phyloP scores from a whole-genome alignment of 1,139 yeast genomes.

The Geotrichum klebahnii region DNA sequence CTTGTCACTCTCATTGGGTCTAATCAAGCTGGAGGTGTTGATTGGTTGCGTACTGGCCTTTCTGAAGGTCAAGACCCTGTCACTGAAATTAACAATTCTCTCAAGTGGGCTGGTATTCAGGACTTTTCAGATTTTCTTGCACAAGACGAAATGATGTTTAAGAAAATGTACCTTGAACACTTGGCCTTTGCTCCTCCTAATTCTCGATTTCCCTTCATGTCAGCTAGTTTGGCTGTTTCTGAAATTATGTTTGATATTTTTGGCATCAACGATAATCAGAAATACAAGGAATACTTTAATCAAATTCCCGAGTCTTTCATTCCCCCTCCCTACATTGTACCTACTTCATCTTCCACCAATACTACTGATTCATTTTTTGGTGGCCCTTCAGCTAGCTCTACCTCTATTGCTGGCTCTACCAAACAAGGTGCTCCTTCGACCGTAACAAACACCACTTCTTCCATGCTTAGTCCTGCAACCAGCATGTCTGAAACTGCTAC shows the following conservation, averaged over 20 bases:
- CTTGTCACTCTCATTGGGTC: constrained; percentile 30
- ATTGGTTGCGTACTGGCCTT: constrained; percentile 34
- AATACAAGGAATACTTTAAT: constrained; percentile 13
- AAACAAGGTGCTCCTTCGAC: constrained; percentile 2
- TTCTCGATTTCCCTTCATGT: constrained; percentile 40
- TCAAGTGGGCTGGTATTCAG: constrained; percentile 35
- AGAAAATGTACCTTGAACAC: constrained; percentile 34
- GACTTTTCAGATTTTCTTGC: constrained; percentile 35
- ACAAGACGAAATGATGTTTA: constrained; percentile 30
- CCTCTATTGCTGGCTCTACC: constrained; percentile 1
- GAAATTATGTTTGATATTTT: constrained; percentile 38
- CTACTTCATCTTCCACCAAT: constrained; percentile 7
- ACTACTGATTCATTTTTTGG: constrained; percentile 23
- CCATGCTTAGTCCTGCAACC: constrained; percentile 20
- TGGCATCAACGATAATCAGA: constrained; percentile 31
- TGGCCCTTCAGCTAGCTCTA: constrained; percentile 1
- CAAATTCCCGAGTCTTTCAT: constrained; percentile 26
- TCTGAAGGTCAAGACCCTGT: constrained; percentile 27
- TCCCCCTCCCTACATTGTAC: constrained; percentile 27
- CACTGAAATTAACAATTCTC: constrained; percentile 28
- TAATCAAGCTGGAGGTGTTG: constrained; percentile 24
- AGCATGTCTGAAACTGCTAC: constrained; percentile 18
- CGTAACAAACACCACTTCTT: constrained; percentile 10
- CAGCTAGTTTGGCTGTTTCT: constrained; percentile 37
- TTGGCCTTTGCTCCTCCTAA: constrained; percentile 30